Percentiles rank a stretch among this genome's conserved stretches.
phyloP scores from a whole-genome alignment of 768 basidiomycete species.

The Tulasnella sp. region DNA sequence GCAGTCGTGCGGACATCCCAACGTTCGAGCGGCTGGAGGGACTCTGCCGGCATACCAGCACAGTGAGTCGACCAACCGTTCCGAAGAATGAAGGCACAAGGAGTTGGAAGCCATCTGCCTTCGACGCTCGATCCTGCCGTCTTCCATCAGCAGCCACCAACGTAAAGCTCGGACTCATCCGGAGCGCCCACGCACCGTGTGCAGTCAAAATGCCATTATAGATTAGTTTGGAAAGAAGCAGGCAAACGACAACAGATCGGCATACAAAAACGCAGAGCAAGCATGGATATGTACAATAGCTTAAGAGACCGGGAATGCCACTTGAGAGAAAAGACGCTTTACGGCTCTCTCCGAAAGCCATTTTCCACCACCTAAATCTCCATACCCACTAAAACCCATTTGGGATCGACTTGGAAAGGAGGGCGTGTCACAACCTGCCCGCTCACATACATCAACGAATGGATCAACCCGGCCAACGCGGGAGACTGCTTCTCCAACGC shows the following conservation, averaged over 20 bases:
- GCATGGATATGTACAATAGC: neutral
- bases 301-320: neutral
- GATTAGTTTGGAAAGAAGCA: neutral
- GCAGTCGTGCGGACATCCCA: neutral
- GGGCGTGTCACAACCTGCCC: constrained; percentile 78
- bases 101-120: neutral
- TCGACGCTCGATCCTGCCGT: neutral
- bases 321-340: neutral
- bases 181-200: neutral
- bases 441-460: constrained; percentile 89
- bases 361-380: constrained; percentile 49
- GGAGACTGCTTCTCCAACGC: constrained; percentile 66
- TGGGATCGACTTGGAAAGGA: constrained; percentile 63
- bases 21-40: neutral
- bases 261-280: neutral
- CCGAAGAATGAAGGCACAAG: neutral
- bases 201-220: neutral
- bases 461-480: constrained; percentile 62
- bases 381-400: constrained; percentile 77
- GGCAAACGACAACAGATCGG: neutral
- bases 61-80: neutral
- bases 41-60: neutral
- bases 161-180: neutral
- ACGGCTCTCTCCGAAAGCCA: neutral
- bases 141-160: neutral